Evolutionary conservation across 139 green algal species (phyloP).

Genomic region (Tetraselmis striata): DNA sequence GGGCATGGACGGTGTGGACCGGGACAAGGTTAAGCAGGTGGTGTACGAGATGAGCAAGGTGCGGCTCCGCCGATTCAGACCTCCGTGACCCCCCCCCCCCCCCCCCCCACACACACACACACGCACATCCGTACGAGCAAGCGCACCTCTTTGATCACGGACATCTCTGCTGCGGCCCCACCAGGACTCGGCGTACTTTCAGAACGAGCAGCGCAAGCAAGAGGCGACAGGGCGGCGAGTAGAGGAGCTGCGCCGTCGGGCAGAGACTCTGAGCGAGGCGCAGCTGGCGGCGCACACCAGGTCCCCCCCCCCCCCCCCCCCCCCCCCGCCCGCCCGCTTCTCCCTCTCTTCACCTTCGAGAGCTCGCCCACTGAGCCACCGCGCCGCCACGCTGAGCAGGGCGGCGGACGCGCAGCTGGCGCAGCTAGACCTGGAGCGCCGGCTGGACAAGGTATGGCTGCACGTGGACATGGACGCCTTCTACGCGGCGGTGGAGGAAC

Average conservation of each 20-base stretch:
- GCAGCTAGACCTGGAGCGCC: slow-evolving; percentile 51
- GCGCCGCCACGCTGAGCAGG: too few relatives aligned
- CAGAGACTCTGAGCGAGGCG: slow-evolving; percentile 10
- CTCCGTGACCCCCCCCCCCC: too few relatives aligned
- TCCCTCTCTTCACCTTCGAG: too few relatives aligned
- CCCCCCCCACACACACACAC: too few relatives aligned
- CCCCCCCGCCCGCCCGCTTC: too few relatives aligned
- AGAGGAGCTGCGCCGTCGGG: slow-evolving; percentile 38
- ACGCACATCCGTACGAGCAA: too few relatives aligned
- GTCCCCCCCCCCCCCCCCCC: too few relatives aligned
- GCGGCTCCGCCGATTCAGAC: too few relatives aligned
- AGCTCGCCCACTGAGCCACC: too few relatives aligned
- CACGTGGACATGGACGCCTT: slow-evolving; percentile 95
- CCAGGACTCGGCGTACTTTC: slow-evolving; percentile 74
- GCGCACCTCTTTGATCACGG: too few relatives aligned
- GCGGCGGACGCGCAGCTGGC: slow-evolving; percentile 41
- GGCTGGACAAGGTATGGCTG: slow-evolving; percentile 33
- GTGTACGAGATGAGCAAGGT: slow-evolving; percentile 90
- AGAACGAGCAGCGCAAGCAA: slow-evolving; percentile 89
- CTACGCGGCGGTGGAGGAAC: slow-evolving; percentile 69
- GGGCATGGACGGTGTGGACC: slow-evolving; percentile 67
- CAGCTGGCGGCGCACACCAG: slow-evolving; percentile 47
- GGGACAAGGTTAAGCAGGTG: slow-evolving; percentile 59
- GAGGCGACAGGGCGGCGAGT: slow-evolving; percentile 5
- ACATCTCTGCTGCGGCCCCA: neutral